Conservation (phyloP, 495 filamentous ascomycete genomes). For the Polyplosphaeria fusca region DNA sequence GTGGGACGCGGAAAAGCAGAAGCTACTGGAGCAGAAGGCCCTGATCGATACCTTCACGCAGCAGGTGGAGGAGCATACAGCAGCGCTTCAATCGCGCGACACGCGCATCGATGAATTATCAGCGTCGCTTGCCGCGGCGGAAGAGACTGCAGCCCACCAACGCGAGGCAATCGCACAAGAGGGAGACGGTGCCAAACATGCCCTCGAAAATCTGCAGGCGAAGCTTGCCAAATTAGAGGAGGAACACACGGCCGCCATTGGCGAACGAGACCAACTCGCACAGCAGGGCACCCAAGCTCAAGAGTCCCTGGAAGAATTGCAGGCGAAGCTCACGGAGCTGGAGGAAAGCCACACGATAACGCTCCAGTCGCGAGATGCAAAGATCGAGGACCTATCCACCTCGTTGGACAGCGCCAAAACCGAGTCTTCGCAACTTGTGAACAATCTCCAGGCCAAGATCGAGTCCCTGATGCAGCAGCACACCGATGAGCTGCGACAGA, state of each 20-base stretch:
- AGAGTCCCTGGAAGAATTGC: conserved; percentile 5
- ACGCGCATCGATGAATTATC: conserved; percentile 9
- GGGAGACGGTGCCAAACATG: neutral
- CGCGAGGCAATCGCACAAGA: conserved; percentile 6
- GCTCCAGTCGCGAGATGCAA: too few relatives aligned
- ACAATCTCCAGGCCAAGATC: conserved; percentile 27
- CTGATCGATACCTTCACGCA: conserved; percentile 8
- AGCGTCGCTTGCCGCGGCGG: conserved; percentile 6
- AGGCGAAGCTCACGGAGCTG: conserved; percentile 5
- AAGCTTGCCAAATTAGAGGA: conserved; percentile 16
- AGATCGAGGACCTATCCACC: conserved; percentile 4
- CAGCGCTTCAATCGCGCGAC: conserved; percentile 6
- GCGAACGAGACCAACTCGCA: conserved; percentile 20
- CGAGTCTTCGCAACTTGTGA: conserved; percentile 20
- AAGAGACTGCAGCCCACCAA: conserved; percentile 8
- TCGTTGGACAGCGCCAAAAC: conserved; percentile 10
- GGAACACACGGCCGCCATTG: conserved; percentile 18
- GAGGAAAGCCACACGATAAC: conserved; percentile 10
- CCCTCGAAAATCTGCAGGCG: conserved; percentile 21
- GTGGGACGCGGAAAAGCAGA: conserved; percentile 31
- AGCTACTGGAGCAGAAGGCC: conserved; percentile 18
- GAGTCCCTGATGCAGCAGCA: conserved; percentile 21
- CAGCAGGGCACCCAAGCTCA: conserved; percentile 11
- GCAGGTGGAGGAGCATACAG: conserved; percentile 16
- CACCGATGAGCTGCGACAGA: conserved; percentile 27